These are phyloP conservation scores for Colletotrichum euphorbiae DNA, from an alignment of 2,329 filamentous ascomycete genomes.

Conservation along the genomic window DNA sequence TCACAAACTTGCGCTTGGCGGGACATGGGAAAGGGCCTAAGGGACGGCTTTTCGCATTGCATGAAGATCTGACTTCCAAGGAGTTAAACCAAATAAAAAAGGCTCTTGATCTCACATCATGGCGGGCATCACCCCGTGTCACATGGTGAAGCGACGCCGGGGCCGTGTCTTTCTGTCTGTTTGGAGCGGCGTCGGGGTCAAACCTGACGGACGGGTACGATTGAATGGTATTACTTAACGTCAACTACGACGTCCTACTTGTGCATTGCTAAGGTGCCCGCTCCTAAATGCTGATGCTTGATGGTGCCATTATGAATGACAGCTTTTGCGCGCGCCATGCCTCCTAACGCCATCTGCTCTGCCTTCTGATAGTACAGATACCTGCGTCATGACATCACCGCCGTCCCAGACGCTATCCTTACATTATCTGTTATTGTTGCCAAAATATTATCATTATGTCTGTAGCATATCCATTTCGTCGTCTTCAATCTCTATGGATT, in stretches of 20 bases:
- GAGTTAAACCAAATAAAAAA: constrained; percentile 42
- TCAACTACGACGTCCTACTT: not conserved
- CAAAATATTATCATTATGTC: constrained; percentile 34
- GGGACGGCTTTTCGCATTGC: constrained; percentile 41
- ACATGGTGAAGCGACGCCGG: constrained; percentile 2
- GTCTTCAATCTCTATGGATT: constrained; percentile 53
- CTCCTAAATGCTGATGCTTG: not conserved
- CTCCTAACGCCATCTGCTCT: constrained; percentile 4
- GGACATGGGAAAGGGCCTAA: constrained; percentile 36
- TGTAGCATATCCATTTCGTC: constrained; percentile 66
- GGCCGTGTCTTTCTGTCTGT: constrained; percentile 4
- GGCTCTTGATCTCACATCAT: constrained; percentile 38
- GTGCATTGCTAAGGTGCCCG: not conserved
- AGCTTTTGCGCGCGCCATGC: not conserved
- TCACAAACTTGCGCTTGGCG: constrained; percentile 37
- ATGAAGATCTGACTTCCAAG: constrained; percentile 40
- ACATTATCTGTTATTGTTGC: not conserved
- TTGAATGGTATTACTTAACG: constrained; percentile 35
- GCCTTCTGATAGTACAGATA: constrained; percentile 16
- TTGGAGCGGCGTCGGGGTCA: constrained; percentile 29
- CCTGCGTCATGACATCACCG: not conserved
- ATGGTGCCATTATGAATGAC: not conserved
- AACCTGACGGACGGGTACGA: constrained; percentile 13
- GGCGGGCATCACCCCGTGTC: constrained; percentile 6
- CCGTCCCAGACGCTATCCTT: not conserved